phyloP scores from a whole-genome alignment of 441 rosid species.

The Dalechampia spathulata region DNA sequence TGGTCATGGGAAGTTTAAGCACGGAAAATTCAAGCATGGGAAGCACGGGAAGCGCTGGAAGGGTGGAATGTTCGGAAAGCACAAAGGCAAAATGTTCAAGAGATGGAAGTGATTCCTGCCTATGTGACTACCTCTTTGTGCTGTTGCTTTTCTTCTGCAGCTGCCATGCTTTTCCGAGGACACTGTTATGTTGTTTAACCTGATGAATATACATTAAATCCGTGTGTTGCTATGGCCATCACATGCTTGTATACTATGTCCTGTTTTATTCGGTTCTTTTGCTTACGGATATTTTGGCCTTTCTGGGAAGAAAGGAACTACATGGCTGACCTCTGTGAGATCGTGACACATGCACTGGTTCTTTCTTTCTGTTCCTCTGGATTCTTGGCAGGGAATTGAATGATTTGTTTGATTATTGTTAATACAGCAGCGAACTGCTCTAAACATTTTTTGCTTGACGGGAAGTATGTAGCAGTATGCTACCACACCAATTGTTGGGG shows the following conservation, averaged over 20 bases:
- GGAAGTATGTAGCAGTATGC: too few species aligned
- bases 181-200: too few species aligned
- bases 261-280: background rate
- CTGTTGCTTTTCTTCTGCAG: too few species aligned
- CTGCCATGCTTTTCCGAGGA: too few species aligned
- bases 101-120: constrained; percentile 71
- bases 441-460: too few species aligned
- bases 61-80: constrained; percentile 63
- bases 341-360: background rate
- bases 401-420: background rate
- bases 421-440: background rate
- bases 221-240: background rate
- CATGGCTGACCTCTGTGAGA: background rate
- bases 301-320: background rate
- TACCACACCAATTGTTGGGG: too few species aligned
- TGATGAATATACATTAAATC: constrained; percentile 3
- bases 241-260: background rate
- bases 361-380: background rate
- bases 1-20: constrained; percentile 51
- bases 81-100: constrained; percentile 57
- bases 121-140: too few species aligned
- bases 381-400: too few species aligned
- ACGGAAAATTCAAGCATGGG: constrained; percentile 73
- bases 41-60: constrained; percentile 66
- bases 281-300: background rate